Base-by-base conservation (phyloP, 495 filamentous ascomycete species). In the Durotheca rogersii region DNA sequence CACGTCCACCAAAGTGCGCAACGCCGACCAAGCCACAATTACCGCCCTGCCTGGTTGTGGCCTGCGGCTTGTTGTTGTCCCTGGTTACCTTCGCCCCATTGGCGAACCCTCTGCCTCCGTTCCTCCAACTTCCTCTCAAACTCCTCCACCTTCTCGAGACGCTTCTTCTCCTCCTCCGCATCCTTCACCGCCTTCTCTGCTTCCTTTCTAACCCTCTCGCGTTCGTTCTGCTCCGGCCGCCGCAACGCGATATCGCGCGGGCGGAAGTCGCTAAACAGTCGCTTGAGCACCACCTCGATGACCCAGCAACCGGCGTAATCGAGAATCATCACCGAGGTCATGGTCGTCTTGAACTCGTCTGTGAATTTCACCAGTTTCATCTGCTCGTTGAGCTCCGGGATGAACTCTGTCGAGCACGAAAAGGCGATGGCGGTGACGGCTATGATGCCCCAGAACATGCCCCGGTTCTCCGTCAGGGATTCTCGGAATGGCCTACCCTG, bases 401-500 rank as follows among this genome's bases (percentile, higher is more conserved):
- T 78, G 55, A 97, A 89, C 70, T 99, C 93, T 2, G 91, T 97
- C 4, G 92, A 92, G 72, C 93, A 96, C 35, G 88, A 87, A 70
- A 99, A 97, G 6, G 93, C 93, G 35, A 97, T 86, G 17, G 71
- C 89, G 4, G 90, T 85, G 6, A 95, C 91, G 42, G 84, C 85
- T 5, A 97, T 71, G 39, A 99, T 84, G 47, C 93, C 94, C 80
- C 85, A 97, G 75, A 91, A 99, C 93, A 99, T 99, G 64, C 89
- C 89, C 60, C 81, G 83, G 74, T 99, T 99, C 74, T 97, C 94
- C 1, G 85, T 81, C 42, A 99, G 89, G 6, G 86, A 86, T 70
- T 99, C 93, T 46, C 93, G 87, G 84, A 99, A 99, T 2, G 93
- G 93, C 16, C 93, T 87, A 45, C 93, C 93, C 68, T 99, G 93